These are phyloP conservation scores for Rhododendron kiyosumense DNA, from an alignment of 148 eudicot genomes.

Conservation along the genomic window DNA sequence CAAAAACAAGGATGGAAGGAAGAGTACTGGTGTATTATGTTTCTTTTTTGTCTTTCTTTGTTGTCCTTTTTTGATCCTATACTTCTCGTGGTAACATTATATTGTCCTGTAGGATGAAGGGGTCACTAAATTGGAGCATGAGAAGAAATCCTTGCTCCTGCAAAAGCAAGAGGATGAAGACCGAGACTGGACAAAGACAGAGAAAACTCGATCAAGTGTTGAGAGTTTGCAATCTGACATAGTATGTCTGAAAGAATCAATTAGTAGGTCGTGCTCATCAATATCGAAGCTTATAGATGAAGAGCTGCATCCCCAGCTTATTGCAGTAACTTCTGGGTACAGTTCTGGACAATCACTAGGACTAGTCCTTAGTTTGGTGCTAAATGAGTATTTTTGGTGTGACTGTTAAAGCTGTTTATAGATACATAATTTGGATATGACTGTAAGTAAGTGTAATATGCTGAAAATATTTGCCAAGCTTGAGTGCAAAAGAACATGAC, in stretches of 20 bases:
- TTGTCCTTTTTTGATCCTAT: background rate
- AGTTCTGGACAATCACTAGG: background rate
- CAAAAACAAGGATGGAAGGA: background rate
- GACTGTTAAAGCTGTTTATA: background rate
- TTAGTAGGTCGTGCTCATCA: conserved; percentile 35
- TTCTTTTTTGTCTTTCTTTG: background rate
- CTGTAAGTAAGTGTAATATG: background rate
- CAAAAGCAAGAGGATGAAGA: conserved; percentile 49
- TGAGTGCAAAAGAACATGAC: background rate
- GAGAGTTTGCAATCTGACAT: conserved; percentile 58
- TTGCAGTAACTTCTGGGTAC: conserved; percentile 66
- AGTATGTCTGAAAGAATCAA: conserved; percentile 45
- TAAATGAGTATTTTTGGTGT: background rate
- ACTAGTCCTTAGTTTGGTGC: background rate
- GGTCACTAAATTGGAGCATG: conserved; percentile 47
- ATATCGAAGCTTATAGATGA: conserved; percentile 38
- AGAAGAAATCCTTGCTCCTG: conserved; percentile 45
- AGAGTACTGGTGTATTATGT: background rate
- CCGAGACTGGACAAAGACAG: conserved; percentile 51
- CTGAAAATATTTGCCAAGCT: background rate
- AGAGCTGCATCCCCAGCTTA: conserved; percentile 75
- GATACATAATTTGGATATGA: background rate
- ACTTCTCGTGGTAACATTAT: conserved; percentile 13
- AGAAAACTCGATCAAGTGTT: conserved; percentile 41
- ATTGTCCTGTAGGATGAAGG: conserved; percentile 53